Evolutionary conservation across 176 grass and related monocot species (phyloP), one percentile per base, ranked within the genome.

Genomic region (Dactylis glomerata): DNA sequence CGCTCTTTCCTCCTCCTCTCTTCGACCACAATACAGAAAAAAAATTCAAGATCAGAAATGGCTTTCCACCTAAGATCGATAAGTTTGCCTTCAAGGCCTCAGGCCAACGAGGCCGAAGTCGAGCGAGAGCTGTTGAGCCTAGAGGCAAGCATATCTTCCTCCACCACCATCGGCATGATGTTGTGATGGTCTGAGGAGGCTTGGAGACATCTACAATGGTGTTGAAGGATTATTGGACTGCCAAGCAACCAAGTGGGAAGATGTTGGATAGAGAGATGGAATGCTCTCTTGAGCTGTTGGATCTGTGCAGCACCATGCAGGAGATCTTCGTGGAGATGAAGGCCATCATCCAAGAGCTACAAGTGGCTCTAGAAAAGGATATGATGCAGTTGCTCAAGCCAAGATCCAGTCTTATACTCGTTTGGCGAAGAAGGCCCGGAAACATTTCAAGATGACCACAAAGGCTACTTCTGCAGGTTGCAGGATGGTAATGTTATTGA

Each of bases 191-290:
- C 33, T 86, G 3, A 45, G 3, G 57, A 87, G 51, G 58, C 49
- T 88, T 0, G 90, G 30, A 64, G 15, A 62, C 69, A 42, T 94
- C 51, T 83, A 86, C 52, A 26, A 73, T 10, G 70, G 41, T 19
- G 34, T 68, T 68, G 65, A 68, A n/a, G 65, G 65, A 68, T 40
- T 40, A 40, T 40, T 22, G 34, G 65, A 33, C 65, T 40, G 20
- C 65, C 65, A 40, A 68, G 34, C 65, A 33, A 84, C 62, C 56
- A 33, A 81, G 49, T 17, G 72, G 37, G 71, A 90, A 66, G 24
- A 33, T 42, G 63, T 42, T 90, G 23, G 79, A 82, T 52, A 47
- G 13, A 55, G 83, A 90, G 34, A 61, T 86, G 63, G 88, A 83
- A 27, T 26, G 46, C 11, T 90, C 83, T 11, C 46, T n/a, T 15